Conservation (phyloP, 2,329 filamentous ascomycete species). For the Phymatotrichopsis omnivora region DNA sequence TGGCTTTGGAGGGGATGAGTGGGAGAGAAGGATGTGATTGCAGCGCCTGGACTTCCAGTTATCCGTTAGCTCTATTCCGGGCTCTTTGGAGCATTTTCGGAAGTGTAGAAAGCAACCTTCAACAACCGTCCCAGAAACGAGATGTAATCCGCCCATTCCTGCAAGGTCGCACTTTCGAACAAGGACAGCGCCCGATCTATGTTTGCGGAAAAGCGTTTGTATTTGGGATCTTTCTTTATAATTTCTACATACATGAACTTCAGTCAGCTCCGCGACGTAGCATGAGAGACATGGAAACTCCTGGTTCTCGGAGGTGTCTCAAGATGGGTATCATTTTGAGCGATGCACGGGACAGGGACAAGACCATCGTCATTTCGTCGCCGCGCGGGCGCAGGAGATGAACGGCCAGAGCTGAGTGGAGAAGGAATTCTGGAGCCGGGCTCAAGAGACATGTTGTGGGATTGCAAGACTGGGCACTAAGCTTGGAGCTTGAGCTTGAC, state of each 20-base stretch:
- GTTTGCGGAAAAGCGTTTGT: slow-evolving; percentile 78
- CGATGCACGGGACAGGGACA: neutral
- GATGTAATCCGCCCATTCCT: slow-evolving; percentile 99
- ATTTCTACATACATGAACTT: too few relatives aligned
- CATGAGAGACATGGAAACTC: too few relatives aligned
- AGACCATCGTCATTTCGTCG: slow-evolving; percentile 25
- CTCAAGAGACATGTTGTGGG: slow-evolving; percentile 27
- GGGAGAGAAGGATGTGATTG: slow-evolving; percentile 70
- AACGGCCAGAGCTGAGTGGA: slow-evolving; percentile 26
- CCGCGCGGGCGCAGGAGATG: slow-evolving; percentile 23
- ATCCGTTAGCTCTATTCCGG: neutral
- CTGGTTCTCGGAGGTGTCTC: neutral
- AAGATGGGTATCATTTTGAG: slow-evolving; percentile 5
- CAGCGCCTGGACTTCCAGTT: slow-evolving; percentile 51
- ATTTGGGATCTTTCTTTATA: slow-evolving; percentile 54
- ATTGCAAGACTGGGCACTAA: too few relatives aligned
- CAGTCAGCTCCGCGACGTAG: neutral
- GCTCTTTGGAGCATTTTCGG: neutral
- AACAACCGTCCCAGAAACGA: slow-evolving; percentile 85
- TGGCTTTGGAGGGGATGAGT: slow-evolving; percentile 67
- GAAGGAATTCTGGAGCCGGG: slow-evolving; percentile 23
- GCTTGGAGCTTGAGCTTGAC: neutral
- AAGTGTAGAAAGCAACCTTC: slow-evolving; percentile 50
- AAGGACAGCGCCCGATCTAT: slow-evolving; percentile 79
- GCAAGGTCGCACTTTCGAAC: slow-evolving; percentile 74